Conservation (phyloP, 129 eudicot species). For the Flaveria robusta region DNA sequence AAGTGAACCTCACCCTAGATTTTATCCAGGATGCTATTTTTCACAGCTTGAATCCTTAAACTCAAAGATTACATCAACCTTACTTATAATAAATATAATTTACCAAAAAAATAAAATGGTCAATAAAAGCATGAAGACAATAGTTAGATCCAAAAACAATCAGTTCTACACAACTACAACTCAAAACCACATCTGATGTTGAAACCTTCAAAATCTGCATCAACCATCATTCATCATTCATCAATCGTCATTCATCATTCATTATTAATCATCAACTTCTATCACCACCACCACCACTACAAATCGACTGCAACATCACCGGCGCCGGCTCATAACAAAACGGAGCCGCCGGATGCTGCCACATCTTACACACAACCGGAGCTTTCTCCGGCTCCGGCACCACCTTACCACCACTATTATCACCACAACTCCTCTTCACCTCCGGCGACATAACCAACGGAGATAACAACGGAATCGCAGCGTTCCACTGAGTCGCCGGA, state of each 20-base stretch:
- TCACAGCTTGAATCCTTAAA: too few relatives aligned
- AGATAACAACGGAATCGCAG: conserved; percentile 74
- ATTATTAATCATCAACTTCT: conserved; percentile 33
- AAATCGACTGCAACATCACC: conserved; percentile 56
- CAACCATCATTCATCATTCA: too few relatives aligned
- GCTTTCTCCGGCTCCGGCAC: conserved; percentile 45
- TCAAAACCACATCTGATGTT: conserved; percentile 16
- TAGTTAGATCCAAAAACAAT: conserved; percentile 32
- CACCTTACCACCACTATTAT: conserved; percentile 25
- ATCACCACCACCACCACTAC: conserved; percentile 41
- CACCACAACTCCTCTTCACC: conserved; percentile 25
- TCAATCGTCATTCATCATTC: too few relatives aligned
- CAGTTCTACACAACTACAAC: conserved; percentile 27
- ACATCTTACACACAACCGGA: conserved; percentile 58
- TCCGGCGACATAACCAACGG: conserved; percentile 68
- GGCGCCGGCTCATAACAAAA: conserved; percentile 72
- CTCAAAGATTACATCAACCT: too few relatives aligned
- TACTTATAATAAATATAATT: background rate
- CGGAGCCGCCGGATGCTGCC: conserved; percentile 97
- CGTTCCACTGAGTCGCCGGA: conserved; percentile 68
- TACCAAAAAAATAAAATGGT: background rate
- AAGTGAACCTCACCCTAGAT: too few relatives aligned
- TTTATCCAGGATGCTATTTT: too few relatives aligned
- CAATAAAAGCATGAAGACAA: background rate
- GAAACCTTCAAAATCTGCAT: conserved; percentile 21